Conservation (phyloP, 805 yeast genomes). For the Candida gorgasii region DNA sequence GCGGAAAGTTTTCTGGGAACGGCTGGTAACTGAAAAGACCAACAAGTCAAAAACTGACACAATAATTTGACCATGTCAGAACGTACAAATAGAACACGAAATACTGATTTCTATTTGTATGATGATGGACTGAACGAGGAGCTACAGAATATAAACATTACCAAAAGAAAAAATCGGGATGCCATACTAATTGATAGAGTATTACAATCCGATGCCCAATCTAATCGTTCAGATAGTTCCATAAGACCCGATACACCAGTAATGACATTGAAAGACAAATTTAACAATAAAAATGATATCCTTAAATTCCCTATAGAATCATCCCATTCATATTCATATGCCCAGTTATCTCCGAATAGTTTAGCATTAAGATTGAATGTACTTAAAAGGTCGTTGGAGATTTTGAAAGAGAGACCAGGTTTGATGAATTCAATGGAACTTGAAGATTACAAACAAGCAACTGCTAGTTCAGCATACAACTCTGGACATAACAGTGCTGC, state of each 20-base stretch:
- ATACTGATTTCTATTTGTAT: conserved; percentile 9
- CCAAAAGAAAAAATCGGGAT: conserved; percentile 9
- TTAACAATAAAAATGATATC: conserved; percentile 34
- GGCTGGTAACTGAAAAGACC: background rate
- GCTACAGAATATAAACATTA: conserved; percentile 2
- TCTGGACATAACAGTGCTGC: conserved; percentile 1
- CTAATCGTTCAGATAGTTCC: conserved; percentile 1
- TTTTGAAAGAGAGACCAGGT: conserved; percentile 64
- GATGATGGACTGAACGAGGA: conserved; percentile 10
- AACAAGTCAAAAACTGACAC: background rate
- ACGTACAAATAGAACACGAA: background rate
- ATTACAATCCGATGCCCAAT: background rate
- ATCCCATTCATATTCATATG: conserved; percentile 82
- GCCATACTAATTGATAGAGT: conserved; percentile 2
- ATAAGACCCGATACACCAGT: conserved; percentile 15
- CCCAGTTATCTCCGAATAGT: conserved; percentile 78
- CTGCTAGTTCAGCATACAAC: too few relatives aligned
- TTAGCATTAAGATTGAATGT: conserved; percentile 74
- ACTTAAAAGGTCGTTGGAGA: conserved; percentile 72
- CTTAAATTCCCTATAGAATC: conserved; percentile 73
- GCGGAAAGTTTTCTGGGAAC: conserved; percentile 3
- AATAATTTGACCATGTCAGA: background rate
- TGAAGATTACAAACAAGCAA: conserved; percentile 1
- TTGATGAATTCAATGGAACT: conserved; percentile 29
- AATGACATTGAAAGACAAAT: conserved; percentile 16